Base-by-base conservation (phyloP, 2,329 filamentous ascomycete species). In the Coniochaeta sp. region DNA sequence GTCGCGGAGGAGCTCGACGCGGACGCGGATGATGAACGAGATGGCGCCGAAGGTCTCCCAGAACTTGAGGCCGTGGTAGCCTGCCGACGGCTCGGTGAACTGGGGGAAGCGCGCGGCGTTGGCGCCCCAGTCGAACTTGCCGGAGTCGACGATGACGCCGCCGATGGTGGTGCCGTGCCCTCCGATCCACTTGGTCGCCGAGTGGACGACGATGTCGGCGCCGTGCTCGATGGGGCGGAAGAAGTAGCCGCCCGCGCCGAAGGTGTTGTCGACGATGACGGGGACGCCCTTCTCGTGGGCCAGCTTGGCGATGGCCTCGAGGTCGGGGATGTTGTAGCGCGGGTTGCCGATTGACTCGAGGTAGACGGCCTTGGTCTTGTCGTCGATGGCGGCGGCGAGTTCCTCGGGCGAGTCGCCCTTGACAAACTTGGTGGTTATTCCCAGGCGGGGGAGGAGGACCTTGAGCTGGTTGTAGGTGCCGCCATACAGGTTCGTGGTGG, bases 401-500 rank as follows among this genome's bases (percentile, higher is more conserved):
- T 91, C 89, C 60, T 86, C 85, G 13, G 88, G 75, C 53, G 83
- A 83, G 69, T 96, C 91, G 42, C 89, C 89, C 51, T 84, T 77
- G 63, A 96, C 80, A 61, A 96, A 96, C 73, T 91, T 95, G 64
- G 90, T 94, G 38, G 76, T 76, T 65, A 97, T 91, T 55, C 92
- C 92, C 45, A 96, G 72, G n/a, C 91, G 83, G 6, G 90, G 87
- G 52, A 96, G 77, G 59, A 90, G 80, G 45, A 96, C 91, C 74
- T 96, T 96, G 73, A 96, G 83, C 75, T 96, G 92, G 73, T 97
- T 96, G 77, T 96, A 96, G 14, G 92, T 96, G 67, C 91, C 91
- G 58, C 91, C 91, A 71, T 96, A 96, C 52, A 96, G 76, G 71
- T 95, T 95, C 49, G 86, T 85, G 6, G 92, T 96, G 12, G 89